Base-by-base conservation (phyloP, 2,329 filamentous ascomycete species). In the Fonsecaea monophora region DNA sequence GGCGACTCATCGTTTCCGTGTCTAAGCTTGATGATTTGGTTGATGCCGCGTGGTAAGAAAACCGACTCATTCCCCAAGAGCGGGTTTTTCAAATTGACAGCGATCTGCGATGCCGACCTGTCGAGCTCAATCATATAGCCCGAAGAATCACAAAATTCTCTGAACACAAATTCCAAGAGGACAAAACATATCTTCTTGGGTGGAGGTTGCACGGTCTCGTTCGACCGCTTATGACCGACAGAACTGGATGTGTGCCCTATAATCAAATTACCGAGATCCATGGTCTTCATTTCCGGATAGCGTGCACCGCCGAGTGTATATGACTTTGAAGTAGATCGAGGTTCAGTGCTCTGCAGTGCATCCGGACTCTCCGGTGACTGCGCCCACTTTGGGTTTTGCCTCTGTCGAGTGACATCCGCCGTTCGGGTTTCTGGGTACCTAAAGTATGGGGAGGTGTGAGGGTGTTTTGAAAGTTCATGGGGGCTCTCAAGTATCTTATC, bases 401-500 rank as follows among this genome's bases (percentile, higher is more conserved):
- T 55, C 50, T 30, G 30, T 13, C 48, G 38, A 30, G 32, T 18
- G 25, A 35, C 32, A 4, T 32, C 30, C 3, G 40, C 4, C 30
- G 18, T 21, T 13, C 15, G 34, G 18, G 42, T 48, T 21, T 2
- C 7, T 48, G 7, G 42, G 3, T 21, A 48, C 18, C 4, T 50
- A 61, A 70, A 64, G 45, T 65, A 70, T 18, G 59, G 65, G 9
- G 68, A 68, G 25, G 50, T 38, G 12, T 12, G 7, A 53, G 38
- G 48, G 32, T 10, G 30, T 35, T 54, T 37, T 7, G 48, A 13
- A 25, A 12, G 9, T 13, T 55, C 55, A 5, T 65, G 55, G n/a
- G 68, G 64, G 38, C 53, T 70, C n/a, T 37, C 53, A 7, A 68
- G 53, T n/a, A 67, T 60, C 8, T 25, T 30, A 63, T 68, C 68